Conservation (phyloP, 2,329 filamentous ascomycete species). For the Colletotrichum sp. region DNA sequence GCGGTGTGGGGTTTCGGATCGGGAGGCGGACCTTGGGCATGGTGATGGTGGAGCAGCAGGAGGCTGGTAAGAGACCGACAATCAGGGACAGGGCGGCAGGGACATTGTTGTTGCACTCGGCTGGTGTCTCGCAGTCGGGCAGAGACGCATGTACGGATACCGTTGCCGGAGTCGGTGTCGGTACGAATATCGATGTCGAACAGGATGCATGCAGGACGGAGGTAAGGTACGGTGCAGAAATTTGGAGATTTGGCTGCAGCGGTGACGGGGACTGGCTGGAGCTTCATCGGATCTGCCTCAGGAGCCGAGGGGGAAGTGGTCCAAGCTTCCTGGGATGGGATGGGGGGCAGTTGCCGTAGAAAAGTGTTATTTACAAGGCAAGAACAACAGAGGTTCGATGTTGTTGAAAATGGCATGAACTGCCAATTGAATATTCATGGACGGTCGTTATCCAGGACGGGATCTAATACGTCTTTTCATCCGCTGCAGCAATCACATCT, state of each 20-base stretch:
- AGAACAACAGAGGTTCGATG: neutral
- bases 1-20: conserved; percentile 27
- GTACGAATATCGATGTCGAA: neutral
- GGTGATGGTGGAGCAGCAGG: neutral
- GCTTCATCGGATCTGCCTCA: neutral
- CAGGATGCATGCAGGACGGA: conserved; percentile 15
- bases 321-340: neutral
- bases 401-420: neutral
- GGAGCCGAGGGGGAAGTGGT: neutral
- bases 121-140: neutral
- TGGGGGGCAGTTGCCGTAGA: neutral
- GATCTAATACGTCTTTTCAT: neutral
- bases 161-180: neutral
- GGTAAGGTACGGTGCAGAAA: neutral
- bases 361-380: neutral
- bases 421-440: neutral
- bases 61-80: neutral
- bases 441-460: too few relatives aligned
- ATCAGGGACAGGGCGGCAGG: neutral
- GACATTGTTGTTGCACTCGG: neutral
- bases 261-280: neutral
- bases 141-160: conserved; percentile 1
- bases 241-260: neutral
- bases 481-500: neutral
- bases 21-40: conserved; percentile 31